Conservation (phyloP, 1,284 basidiomycete genomes). For the Leccinum fuscescens region DNA sequence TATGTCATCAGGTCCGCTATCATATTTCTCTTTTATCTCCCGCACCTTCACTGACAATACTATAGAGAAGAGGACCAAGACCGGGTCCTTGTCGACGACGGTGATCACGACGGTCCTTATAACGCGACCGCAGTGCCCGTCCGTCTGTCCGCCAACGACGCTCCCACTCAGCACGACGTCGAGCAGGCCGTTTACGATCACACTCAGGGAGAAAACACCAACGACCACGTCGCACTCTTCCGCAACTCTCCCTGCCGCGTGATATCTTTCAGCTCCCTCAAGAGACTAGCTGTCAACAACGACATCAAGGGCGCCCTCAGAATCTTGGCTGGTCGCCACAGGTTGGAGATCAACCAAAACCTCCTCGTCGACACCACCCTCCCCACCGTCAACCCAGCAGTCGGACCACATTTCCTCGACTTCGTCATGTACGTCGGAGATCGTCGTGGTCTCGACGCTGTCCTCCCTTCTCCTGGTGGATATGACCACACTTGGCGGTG, state of each 20-base stretch:
- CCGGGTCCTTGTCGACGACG: background rate
- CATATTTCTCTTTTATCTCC: too few species aligned
- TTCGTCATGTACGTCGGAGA: background rate
- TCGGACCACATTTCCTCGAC: slow-evolving; percentile 4
- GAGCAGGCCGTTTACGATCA: slow-evolving; percentile 5
- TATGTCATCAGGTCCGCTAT: too few species aligned
- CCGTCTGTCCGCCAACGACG: background rate
- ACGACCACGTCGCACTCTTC: background rate
- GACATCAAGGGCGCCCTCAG: background rate
- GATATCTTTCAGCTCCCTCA: background rate
- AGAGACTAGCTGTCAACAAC: background rate
- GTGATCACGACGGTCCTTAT: background rate
- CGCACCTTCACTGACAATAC: background rate
- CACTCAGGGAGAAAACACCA: fast-evolving
- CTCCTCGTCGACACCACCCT: background rate
- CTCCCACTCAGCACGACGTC: background rate
- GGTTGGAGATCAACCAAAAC: background rate
- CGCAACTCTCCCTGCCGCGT: background rate
- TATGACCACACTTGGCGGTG: too few species aligned
- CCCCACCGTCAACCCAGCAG: background rate
- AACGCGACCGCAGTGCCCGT: background rate
- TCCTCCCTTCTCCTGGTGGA: too few species aligned
- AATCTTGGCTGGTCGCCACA: background rate
- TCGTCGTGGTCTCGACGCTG: too few species aligned
- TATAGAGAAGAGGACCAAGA: too few species aligned